Percentiles rank a stretch among this genome's conserved stretches.
These are phyloP conservation scores for Iris macrosiphon DNA, from an alignment of 106 monocot genomes.

Conservation along the genomic window DNA sequence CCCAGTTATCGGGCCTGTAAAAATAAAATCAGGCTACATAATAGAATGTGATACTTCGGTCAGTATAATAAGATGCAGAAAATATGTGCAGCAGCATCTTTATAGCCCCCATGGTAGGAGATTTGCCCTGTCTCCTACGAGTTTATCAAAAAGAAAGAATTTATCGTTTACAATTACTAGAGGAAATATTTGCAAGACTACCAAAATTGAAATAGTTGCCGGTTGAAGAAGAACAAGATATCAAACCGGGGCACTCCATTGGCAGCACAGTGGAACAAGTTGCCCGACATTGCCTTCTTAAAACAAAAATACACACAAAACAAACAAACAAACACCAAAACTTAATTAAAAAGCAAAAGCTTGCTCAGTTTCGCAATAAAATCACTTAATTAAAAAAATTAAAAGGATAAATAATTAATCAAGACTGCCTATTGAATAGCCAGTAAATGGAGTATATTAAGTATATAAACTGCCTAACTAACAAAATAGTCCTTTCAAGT, in stretches of 20 bases:
- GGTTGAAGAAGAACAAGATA: constrained; percentile 62
- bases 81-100: constrained; percentile 23
- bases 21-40: constrained; percentile 25
- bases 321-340: constrained; percentile 90
- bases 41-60: constrained; percentile 6
- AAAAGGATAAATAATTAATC: neutral
- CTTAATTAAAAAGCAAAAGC: constrained; percentile 80
- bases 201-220: constrained; percentile 45
- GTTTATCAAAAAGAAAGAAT: constrained; percentile 22
- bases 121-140: constrained; percentile 12
- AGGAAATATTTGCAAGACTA: constrained; percentile 49
- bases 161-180: constrained; percentile 15
- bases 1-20: constrained; percentile 69
- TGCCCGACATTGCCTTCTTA: constrained; percentile 86
- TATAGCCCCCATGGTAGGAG: constrained; percentile 20
- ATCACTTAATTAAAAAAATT: constrained; percentile 21
- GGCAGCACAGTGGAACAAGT: constrained; percentile 75
- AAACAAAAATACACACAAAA: constrained; percentile 65
- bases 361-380: constrained; percentile 65
- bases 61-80: constrained; percentile 12
- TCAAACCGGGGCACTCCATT: constrained; percentile 75
- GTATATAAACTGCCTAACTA: too few relatives aligned
- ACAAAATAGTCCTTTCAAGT: neutral
- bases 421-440: neutral
- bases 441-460: too few relatives aligned